A percentile compares a stretch with the other conserved stretches of the same genome.
These are phyloP conservation scores for Phaeotremella skinneri DNA, from an alignment of 768 basidiomycete species.

Conservation along the genomic window DNA sequence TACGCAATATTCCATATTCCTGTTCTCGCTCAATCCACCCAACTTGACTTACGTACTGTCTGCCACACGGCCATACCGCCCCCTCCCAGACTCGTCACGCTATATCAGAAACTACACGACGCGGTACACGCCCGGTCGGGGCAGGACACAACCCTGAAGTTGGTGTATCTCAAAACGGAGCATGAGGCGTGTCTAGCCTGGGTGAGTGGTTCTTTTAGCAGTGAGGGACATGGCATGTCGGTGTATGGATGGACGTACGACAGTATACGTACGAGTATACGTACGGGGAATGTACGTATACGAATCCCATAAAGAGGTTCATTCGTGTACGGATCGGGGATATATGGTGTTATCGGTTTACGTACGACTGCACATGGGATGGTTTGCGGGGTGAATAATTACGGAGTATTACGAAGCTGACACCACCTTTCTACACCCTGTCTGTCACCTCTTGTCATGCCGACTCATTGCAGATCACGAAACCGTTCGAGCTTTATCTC, in stretches of 20 bases:
- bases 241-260: too few species aligned
- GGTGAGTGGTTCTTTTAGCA: constrained; percentile 58
- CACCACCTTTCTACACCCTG: too few species aligned
- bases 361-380: not conserved
- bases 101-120: constrained; percentile 86
- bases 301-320: too few species aligned
- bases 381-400: not conserved
- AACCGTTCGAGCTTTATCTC: constrained; percentile 88
- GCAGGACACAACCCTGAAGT: constrained; percentile 68
- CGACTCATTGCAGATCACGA: constrained; percentile 73
- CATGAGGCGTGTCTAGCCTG: constrained; percentile 90
- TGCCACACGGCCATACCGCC: too few species aligned
- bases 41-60: too few species aligned
- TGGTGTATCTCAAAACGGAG: constrained; percentile 81
- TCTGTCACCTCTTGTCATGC: too few species aligned
- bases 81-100: constrained; percentile 65
- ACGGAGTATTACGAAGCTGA: too few species aligned
- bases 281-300: too few species aligned
- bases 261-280: too few species aligned
- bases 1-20: not conserved
- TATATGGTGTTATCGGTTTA: not conserved
- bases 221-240: too few species aligned
- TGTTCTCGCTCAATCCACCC: not conserved
- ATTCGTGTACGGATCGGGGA: too few species aligned
- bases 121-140: constrained; percentile 86